Evolutionary conservation across 345 rosid genomes (phyloP), one percentile per base, ranked within the genome.

Genomic region (Melaleuca alternifolia): DNA sequence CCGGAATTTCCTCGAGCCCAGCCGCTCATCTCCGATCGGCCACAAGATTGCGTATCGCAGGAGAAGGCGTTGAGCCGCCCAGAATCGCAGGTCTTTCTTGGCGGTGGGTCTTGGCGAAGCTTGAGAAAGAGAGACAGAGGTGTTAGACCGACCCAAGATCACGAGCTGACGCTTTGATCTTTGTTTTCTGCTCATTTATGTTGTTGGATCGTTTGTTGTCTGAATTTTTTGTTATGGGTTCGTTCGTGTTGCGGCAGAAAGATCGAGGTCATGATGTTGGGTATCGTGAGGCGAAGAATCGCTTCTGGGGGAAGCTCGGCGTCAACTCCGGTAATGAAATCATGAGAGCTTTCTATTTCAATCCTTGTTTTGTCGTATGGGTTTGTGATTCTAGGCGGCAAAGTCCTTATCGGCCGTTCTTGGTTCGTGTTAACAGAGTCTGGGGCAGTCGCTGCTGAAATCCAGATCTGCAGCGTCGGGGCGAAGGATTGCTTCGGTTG

Each of bases 221-320:
- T 71, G 48, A 41, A 37, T 9, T 33, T 71, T 71, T 71, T 37
- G 1, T 33, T 18, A 0, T 37, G 48, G 79, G 48, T 37, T 37
- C 7, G 79, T 71, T 71, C 48, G 48, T 71, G 20, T 71, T 10
- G 24, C 48, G 18, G 79, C 48, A 71, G 79, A 84, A 83, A 84
- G 88, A 76, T 52, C 83, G 37, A 13, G 86, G 50, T 41, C 83
- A 51, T 54, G 86, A 87, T 87, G 89, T 85, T 84, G 81, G 85
- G 87, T 26, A 87, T 79, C 82, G 51, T 85, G 53, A 84, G 86
- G 86, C 86, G 89, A 77, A 79, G 87, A 11, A 10, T 87, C 54
- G 81, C 89, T 56, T 85, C 89, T 50, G 85, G 87, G 33, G 86
- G 89, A 54, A 48, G 79, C 13, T 33, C 48, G 46, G 79, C 89